phyloP scores from a whole-genome alignment of 2,329 filamentous ascomycete species.

The Neocatenulostroma microsporum region DNA sequence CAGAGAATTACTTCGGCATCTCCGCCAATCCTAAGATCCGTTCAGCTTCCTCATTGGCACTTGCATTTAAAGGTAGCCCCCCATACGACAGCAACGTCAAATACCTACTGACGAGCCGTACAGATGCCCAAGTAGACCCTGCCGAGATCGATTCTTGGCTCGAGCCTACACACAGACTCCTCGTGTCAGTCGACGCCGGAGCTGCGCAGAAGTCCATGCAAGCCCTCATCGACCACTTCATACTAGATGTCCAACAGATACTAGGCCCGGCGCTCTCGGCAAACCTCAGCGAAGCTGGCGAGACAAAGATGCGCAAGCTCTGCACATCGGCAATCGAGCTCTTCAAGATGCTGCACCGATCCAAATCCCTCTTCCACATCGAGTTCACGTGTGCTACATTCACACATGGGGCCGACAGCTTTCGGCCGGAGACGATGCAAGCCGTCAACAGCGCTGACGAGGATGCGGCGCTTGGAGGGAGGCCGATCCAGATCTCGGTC shows the following conservation, averaged over 20 bases:
- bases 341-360: conserved; percentile 1
- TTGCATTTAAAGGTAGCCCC: too few species aligned
- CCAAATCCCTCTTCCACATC: conserved; percentile 4
- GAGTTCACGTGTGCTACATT: not conserved
- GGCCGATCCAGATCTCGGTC: conserved; percentile 1
- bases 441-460: conserved; percentile 5
- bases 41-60: too few species aligned
- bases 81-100: too few species aligned
- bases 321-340: conserved; percentile 2
- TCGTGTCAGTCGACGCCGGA: not conserved
- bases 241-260: not conserved
- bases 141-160: conserved; percentile 4
- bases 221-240: not conserved
- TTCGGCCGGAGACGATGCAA: conserved; percentile 2
- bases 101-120: not conserved
- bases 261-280: not conserved
- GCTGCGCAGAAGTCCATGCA: conserved; percentile 1
- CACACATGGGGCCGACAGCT: not conserved
- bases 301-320: not conserved
- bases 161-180: conserved; percentile 3
- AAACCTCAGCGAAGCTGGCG: not conserved
- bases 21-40: too few species aligned
- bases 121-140: conserved; percentile 1
- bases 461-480: conserved; percentile 1
- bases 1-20: conserved; percentile 1